A percentile compares a stretch with the other conserved stretches of the same genome.
These are phyloP conservation scores for Gentiana dahurica DNA, from an alignment of 257 asterid genomes.

Conservation along the genomic window DNA sequence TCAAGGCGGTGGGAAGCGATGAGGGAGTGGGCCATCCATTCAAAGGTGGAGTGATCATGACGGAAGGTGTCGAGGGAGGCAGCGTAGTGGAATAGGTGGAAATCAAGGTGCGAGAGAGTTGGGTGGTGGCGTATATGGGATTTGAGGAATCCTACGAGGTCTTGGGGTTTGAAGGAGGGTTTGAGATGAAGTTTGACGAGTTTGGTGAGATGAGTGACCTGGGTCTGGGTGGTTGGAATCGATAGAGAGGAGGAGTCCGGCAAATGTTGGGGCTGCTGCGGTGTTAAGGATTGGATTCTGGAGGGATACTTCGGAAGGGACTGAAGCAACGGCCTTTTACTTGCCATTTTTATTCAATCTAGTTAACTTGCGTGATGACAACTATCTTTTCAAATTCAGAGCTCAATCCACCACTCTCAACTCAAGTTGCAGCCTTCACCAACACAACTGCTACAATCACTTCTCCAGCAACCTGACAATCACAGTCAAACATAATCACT, in stretches of 20 bases:
- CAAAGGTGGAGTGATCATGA: slow-evolving; percentile 81
- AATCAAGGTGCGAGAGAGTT: slow-evolving; percentile 66
- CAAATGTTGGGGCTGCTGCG: slow-evolving; percentile 20
- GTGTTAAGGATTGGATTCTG: slow-evolving; percentile 12
- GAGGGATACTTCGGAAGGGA: slow-evolving; percentile 13
- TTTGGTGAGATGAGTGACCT: slow-evolving; percentile 20
- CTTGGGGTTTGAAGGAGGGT: slow-evolving; percentile 43
- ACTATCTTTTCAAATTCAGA: no score
- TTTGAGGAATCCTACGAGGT: slow-evolving; percentile 54
- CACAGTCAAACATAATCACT: no score
- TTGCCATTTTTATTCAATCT: slow-evolving; percentile 7
- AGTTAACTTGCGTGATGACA: no score
- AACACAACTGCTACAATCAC: no score
- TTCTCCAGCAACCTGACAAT: no score
- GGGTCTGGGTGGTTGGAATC: slow-evolving; percentile 32
- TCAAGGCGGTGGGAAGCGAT: slow-evolving; percentile 63
- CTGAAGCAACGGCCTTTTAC: slow-evolving; percentile 13
- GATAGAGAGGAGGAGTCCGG: slow-evolving; percentile 29
- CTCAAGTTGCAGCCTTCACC: no score
- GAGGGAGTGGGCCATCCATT: slow-evolving; percentile 75
- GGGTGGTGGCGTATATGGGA: slow-evolving; percentile 74
- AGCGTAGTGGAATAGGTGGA: slow-evolving; percentile 73
- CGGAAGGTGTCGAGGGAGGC: slow-evolving; percentile 84
- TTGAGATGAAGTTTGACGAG: slow-evolving; percentile 47
- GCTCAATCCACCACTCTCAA: no score